These are phyloP conservation scores for Talaromyces sp. DNA, from an alignment of 2,329 filamentous ascomycete genomes.

Conservation along the genomic window DNA sequence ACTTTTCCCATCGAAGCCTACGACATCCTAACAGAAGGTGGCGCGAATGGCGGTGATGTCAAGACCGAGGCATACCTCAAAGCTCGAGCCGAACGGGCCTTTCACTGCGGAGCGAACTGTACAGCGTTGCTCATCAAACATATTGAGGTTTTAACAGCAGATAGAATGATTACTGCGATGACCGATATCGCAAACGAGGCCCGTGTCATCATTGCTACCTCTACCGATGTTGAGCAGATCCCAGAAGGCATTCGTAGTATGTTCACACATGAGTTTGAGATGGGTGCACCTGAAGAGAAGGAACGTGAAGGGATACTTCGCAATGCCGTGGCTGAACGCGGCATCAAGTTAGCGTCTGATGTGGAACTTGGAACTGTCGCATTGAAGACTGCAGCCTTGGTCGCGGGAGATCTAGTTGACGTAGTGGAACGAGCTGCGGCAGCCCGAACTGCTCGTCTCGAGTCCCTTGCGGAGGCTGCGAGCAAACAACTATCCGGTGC, in stretches of 20 bases:
- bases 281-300: conserved; percentile 87
- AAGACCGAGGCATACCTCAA: conserved; percentile 92
- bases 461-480: conserved; percentile 62
- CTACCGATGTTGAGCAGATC: conserved; percentile 92
- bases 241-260: conserved; percentile 85
- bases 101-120: conserved; percentile 81
- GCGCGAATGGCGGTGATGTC: conserved; percentile 82
- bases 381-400: conserved; percentile 91
- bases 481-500: conserved; percentile 30
- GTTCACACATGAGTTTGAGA: conserved; percentile 94
- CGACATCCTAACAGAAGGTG: conserved; percentile 90
- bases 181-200: conserved; percentile 79
- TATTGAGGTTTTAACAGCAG: conserved; percentile 86
- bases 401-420: conserved; percentile 91
- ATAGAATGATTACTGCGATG: conserved; percentile 83
- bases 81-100: conserved; percentile 81
- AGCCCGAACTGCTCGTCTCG: conserved; percentile 73
- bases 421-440: conserved; percentile 88
- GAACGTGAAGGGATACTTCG: conserved; percentile 87
- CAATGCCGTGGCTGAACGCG: conserved; percentile 74
- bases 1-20: conserved; percentile 88
- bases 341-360: conserved; percentile 75
- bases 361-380: conserved; percentile 85
- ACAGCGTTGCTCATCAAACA: conserved; percentile 87
- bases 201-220: conserved; percentile 87